Conservation (phyloP, 768 basidiomycete genomes). For the Exidia glandulosa region DNA sequence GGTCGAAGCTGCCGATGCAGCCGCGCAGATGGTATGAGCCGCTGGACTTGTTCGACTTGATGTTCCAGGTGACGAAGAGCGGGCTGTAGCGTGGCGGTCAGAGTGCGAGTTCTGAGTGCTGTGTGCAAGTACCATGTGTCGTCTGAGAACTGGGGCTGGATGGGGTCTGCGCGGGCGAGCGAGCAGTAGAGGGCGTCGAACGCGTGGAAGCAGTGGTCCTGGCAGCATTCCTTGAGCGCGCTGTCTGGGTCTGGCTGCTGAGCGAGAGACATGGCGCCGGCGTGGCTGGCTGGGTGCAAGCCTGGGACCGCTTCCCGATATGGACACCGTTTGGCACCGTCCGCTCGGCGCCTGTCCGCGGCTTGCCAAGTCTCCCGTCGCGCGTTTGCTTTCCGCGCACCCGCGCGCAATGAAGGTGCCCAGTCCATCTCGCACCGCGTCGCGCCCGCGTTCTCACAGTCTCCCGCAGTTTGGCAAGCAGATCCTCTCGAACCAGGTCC, state of each 20-base stretch:
- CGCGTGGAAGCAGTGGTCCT: constrained; percentile 70
- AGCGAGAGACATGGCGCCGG: not conserved
- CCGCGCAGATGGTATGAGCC: constrained; percentile 63
- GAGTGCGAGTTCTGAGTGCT: not conserved
- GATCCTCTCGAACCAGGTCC: constrained; percentile 90
- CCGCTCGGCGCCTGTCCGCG: not conserved
- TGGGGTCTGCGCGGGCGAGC: constrained; percentile 45
- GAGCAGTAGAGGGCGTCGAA: constrained; percentile 74
- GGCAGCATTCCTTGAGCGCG: constrained; percentile 32
- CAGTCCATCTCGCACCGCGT: not conserved
- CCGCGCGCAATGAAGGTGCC: not conserved
- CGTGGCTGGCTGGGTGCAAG: not conserved
- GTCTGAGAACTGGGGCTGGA: constrained; percentile 53
- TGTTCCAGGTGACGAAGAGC: constrained; percentile 96
- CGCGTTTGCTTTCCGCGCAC: not conserved
- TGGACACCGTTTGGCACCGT: not conserved
- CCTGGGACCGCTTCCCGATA: too few species aligned
- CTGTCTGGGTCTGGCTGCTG: not conserved
- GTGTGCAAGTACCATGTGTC: constrained; percentile 61
- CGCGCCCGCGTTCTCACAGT: not conserved
- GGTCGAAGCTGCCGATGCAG: constrained; percentile 90
- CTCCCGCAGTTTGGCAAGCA: constrained; percentile 84
- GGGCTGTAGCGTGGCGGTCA: constrained; percentile 39
- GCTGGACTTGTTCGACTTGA: constrained; percentile 47
- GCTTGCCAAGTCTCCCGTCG: not conserved